A percentile compares a stretch with the other conserved stretches of the same genome.
Conservation (phyloP, 192 early-diverging fungal species). For the Obelidium mucronatum region DNA sequence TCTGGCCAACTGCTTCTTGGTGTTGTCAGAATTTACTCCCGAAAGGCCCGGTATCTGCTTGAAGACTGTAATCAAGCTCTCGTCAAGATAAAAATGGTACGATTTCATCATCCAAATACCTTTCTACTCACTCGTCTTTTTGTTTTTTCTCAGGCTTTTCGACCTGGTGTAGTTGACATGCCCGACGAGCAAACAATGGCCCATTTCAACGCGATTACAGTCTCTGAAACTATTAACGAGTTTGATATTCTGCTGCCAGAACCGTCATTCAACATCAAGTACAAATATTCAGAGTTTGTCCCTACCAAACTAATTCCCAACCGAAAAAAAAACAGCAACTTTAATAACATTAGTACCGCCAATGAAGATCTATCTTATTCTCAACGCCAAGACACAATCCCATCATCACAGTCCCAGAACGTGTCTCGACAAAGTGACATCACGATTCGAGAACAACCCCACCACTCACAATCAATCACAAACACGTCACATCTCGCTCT, state of each 20-base stretch:
- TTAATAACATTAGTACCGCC: not conserved
- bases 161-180: slow-evolving; percentile 85
- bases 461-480: no score
- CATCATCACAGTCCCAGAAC: slow-evolving; percentile 43
- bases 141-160: slow-evolving; percentile 64
- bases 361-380: not conserved
- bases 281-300: not conserved
- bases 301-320: not conserved
- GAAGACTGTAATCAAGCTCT: slow-evolving; percentile 98
- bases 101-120: no score
- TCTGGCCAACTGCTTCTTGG: slow-evolving; percentile 97
- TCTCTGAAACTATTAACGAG: slow-evolving; percentile 86
- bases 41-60: slow-evolving; percentile 94
- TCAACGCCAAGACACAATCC: slow-evolving; percentile 14
- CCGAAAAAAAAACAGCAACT: slow-evolving; percentile 2
- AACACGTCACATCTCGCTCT: not conserved
- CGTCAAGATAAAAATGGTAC: slow-evolving; percentile 94
- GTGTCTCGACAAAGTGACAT: slow-evolving; percentile 76
- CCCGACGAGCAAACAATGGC: slow-evolving; percentile 75
- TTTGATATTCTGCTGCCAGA: slow-evolving; percentile 92
- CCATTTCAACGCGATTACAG: slow-evolving; percentile 82
- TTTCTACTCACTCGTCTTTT: not conserved
- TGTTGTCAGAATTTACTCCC: slow-evolving; percentile 93
- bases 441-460: slow-evolving; percentile 64
- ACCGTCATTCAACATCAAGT: slow-evolving; percentile 56